Evolutionary conservation across 139 green algal genomes (phyloP).

Genomic region (Deuterostichococcus epilithicus): DNA sequence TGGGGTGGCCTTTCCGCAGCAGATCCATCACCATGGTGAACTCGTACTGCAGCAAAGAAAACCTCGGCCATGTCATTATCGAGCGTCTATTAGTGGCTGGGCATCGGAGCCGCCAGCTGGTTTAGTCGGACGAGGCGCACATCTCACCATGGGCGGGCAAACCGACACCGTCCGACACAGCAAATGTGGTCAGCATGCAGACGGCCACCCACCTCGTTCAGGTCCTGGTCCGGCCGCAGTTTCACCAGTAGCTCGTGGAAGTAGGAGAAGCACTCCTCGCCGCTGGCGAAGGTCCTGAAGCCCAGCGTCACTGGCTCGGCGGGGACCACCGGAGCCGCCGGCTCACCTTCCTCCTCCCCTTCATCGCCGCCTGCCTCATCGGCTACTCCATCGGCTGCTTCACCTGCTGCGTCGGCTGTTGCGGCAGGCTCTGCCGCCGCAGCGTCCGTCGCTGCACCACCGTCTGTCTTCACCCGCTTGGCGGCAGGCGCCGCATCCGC

Average conservation of each 20-base stretch:
- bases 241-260: constrained; percentile 37
- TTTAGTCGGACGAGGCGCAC: no score
- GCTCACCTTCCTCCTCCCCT: not conserved
- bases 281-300: constrained; percentile 49
- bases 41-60: constrained; percentile 59
- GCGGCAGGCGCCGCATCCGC: not conserved
- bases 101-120: not conserved
- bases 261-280: constrained; percentile 29
- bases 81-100: not conserved
- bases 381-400: not conserved
- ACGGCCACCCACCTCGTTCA: constrained; percentile 58
- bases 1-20: constrained; percentile 59
- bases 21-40: constrained; percentile 58
- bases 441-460: no score
- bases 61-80: not conserved
- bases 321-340: not conserved
- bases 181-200: not conserved
- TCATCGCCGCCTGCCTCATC: not conserved
- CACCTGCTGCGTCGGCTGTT: no score
- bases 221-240: constrained; percentile 30
- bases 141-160: no score
- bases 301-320: constrained; percentile 42
- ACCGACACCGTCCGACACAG: no score
- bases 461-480: not conserved
- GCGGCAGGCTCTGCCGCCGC: no score